phyloP scores from a whole-genome alignment of 176 grass and related monocot genomes.

The Leersia perrieri region DNA sequence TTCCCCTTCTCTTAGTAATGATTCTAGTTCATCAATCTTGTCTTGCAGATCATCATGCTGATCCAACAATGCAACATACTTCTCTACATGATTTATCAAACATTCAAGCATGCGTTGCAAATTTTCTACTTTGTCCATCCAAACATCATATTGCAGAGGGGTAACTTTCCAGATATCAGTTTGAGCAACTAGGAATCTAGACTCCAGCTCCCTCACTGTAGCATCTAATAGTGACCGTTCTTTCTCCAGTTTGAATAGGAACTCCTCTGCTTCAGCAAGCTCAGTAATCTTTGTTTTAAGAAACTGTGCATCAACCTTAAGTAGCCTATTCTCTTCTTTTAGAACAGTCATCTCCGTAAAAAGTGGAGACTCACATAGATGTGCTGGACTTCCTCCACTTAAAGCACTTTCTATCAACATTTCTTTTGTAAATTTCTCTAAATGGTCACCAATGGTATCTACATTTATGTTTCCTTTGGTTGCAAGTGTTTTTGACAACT shows the following conservation, averaged over 20 bases:
- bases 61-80: slow-evolving; percentile 10
- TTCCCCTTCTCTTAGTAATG: slow-evolving; percentile 28
- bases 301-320: slow-evolving; percentile 30
- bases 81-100: slow-evolving; percentile 5
- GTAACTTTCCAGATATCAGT: slow-evolving; percentile 24
- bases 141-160: slow-evolving; percentile 25
- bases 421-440: slow-evolving; percentile 35
- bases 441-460: slow-evolving; percentile 40
- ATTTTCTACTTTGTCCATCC: slow-evolving; percentile 25
- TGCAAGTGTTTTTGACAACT: slow-evolving; percentile 48
- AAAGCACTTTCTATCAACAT: slow-evolving; percentile 32
- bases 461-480: slow-evolving; percentile 35
- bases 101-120: slow-evolving; percentile 13
- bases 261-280: slow-evolving; percentile 37
- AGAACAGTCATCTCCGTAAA: slow-evolving; percentile 33
- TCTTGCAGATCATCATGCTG: slow-evolving; percentile 21
- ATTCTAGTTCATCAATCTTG: slow-evolving; percentile 37
- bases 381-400: slow-evolving; percentile 13
- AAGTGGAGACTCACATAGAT: slow-evolving; percentile 24
- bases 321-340: slow-evolving; percentile 39
- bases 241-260: slow-evolving; percentile 35
- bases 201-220: slow-evolving; percentile 26
- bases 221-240: slow-evolving; percentile 38
- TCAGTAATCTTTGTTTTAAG: slow-evolving; percentile 39
- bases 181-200: slow-evolving; percentile 13